Evolutionary conservation across 148 eudicot genomes (phyloP), one percentile per base, ranked within the genome.

Genomic region (Camellia japonica): DNA sequence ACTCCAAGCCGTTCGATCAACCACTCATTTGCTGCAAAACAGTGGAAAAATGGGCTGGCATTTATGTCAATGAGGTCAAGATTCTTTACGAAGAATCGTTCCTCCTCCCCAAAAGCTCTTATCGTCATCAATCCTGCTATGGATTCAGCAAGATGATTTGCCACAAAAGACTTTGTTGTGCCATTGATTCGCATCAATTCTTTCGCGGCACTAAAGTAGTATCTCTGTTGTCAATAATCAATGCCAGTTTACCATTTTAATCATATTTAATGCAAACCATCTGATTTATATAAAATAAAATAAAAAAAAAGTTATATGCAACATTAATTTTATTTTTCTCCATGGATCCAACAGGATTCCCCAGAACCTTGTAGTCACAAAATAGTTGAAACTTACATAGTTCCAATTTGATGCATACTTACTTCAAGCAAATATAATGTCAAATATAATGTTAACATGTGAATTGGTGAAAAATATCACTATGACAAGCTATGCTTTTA

Each of bases 171-270:
- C 78, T 93, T 93, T 47, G 93, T 93, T 55, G 97, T 93, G 58
- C 97, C 97, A 82, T 93, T 93, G 73, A 93, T 88, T 80, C 97
- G 84, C 97, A 93, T 91, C 83, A 93, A 63, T 82, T 87, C 93
- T 84, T 91, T 93, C 7, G 97, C 97, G 41, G 94, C 86, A 11
- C 89, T 78, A 73, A 82, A 91, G 83, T 93, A 91, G 86, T 93
- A 91, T 75, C 85, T 90, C 97, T 93, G 85, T 82, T 64, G 41
- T 20, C 16, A 20, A 30, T 30, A 30, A 3, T 1, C 5, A 64
- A 64, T 64, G 68, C 42, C 68, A 23, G 3, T 64, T 64, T 64
- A 9, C 11, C 68, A 1, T 71, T 54, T 19, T 7, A 30, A 12
- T 65, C 12, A 23, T 41, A 64, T 64, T 19, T 19, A 30, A 20